phyloP scores from a whole-genome alignment of 1,139 yeast species.

The Yamadazyma sp. region DNA sequence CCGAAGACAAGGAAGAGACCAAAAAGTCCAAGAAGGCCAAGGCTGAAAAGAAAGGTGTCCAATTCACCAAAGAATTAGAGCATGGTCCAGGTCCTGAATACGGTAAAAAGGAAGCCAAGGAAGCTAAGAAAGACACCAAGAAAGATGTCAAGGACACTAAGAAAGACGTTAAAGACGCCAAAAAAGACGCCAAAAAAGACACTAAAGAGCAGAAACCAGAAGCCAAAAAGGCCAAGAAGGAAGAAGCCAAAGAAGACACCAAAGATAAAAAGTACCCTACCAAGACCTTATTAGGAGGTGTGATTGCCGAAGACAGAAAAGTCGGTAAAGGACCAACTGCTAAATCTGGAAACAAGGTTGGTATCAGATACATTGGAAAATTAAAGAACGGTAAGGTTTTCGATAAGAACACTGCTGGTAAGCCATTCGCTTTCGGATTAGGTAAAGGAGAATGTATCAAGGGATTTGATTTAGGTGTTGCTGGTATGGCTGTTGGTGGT shows the following conservation, averaged over 20 bases:
- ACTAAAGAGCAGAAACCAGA: constrained; percentile 32
- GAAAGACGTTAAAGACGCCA: constrained; percentile 20
- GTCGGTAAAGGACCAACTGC: constrained; percentile 86
- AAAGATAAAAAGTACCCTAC: constrained; percentile 53
- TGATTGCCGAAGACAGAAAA: constrained; percentile 88
- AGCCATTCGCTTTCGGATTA: constrained; percentile 86
- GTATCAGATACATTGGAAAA: constrained; percentile 97
- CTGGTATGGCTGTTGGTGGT: constrained; percentile 98
- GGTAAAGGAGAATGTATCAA: constrained; percentile 99
- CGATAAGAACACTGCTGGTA: constrained; percentile 96
- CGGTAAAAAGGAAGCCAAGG: constrained; percentile 19
- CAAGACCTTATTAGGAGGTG: constrained; percentile 89
- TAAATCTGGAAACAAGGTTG: constrained; percentile 86
- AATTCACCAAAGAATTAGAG: constrained; percentile 86
- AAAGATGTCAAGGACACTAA: constrained; percentile 17
- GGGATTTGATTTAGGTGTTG: constrained; percentile 98
- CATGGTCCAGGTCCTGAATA: constrained; percentile 77
- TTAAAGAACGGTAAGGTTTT: constrained; percentile 93
- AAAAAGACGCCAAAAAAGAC: constrained; percentile 22
- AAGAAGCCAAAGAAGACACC: constrained; percentile 22
- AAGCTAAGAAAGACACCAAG: constrained; percentile 27
- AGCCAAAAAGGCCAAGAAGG: constrained; percentile 27
- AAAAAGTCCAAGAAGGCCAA: constrained; percentile 46
- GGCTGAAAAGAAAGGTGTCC: constrained; percentile 68
- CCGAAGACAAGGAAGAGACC: constrained; percentile 18